Base-by-base conservation (phyloP, 108 stramenopile genomes). In the Skeletonema grethae region DNA sequence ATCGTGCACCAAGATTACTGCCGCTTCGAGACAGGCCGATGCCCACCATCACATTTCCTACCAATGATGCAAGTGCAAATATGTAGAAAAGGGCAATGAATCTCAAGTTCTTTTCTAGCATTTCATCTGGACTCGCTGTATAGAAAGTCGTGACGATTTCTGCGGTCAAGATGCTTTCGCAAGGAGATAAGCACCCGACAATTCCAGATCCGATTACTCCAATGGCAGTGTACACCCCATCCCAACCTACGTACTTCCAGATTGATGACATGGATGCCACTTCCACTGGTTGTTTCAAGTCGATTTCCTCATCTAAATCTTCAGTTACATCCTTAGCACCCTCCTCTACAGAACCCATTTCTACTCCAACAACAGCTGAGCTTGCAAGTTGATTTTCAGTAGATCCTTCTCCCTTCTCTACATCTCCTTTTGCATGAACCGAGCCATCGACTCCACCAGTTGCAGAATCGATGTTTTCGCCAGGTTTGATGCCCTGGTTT, bases 111-210 rank as follows among this genome's bases (percentile, higher is more conserved):
- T 41, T 48, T 55, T 50, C 64, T 2, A 76, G 25, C 75, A 81
- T 65, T 35, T 76, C 18, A 12, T 81, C 75, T 22, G 34, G 48
- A 41, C 50, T 46, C 0, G 41, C 61, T 50, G 34, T 46, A 41
- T 81, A 81, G 67, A 75, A 75, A 3, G 66, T 79, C 7, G 72
- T 69, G 10, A 81, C 75, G 13, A 81, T 81, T 59, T 76, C 69
- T 2, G 79, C 79, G 22, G 75, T 76, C 65, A 80, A 32, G 28
- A 80, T 80, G 13, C 61, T 56, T n/a, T 80, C 79, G 45, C 74
- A 80, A 13, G 79, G 79, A 18, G 73, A 75, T 4, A 80, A 28
- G 15, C 73, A 63, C 1, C 79, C 79, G 22, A 80, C 65, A 5
- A 61, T 70, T 15, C 64, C 69, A 1, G 69, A 57, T 12, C 74